Base-by-base conservation (phyloP, 2,329 filamentous ascomycete species). In the Ceratocystis variospora region DNA sequence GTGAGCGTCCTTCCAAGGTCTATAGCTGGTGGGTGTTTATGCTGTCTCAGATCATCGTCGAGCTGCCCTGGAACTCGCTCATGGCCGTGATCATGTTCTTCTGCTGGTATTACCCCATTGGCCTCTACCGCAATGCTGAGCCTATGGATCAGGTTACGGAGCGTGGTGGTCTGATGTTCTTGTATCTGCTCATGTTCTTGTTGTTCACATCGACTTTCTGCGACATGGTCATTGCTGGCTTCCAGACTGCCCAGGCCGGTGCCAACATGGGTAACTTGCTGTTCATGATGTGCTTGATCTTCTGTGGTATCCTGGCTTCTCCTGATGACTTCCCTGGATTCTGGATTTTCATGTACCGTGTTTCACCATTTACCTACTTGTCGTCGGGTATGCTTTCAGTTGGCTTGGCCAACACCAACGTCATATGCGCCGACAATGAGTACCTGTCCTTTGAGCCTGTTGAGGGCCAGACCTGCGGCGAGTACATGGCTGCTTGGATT, bases 1-100 rank as follows among this genome's bases (percentile, higher is more conserved):
- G 89, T 63, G 90, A 95, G 76, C 84, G 89, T 3, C 90, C 90
- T 0, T 89, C 87, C 63, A 93, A 92, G 77, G 85, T 89, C 0
- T 95, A 95, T 75, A 85, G 84, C 63, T 95, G 90, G 90, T 85
- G 88, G 73, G 84, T 90, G 4, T 95, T 95, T 73, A 89, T 95
- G 81, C 78, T 93, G 37, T 85, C 87, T 67, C 89, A 92, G 74
- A 88, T 96, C 69, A 77, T 91, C 37, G 89, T 93, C 68, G 92
- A 96, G 74, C 77, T 96, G 1, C 89, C 90, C 0, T 96, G 89
- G 86, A 90, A 95, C 73, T 82, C 85, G 0, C 75, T 94, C 55
- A 87, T 89, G 80, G 83, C 85, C 2, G 80, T 86, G n/a, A 76
- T 95, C 70, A 87, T 92, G 78, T 96, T 80, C 79, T 80, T 90